These are phyloP conservation scores for Elsinoe australis DNA, from an alignment of 2,329 filamentous ascomycete genomes.

Conservation along the genomic window DNA sequence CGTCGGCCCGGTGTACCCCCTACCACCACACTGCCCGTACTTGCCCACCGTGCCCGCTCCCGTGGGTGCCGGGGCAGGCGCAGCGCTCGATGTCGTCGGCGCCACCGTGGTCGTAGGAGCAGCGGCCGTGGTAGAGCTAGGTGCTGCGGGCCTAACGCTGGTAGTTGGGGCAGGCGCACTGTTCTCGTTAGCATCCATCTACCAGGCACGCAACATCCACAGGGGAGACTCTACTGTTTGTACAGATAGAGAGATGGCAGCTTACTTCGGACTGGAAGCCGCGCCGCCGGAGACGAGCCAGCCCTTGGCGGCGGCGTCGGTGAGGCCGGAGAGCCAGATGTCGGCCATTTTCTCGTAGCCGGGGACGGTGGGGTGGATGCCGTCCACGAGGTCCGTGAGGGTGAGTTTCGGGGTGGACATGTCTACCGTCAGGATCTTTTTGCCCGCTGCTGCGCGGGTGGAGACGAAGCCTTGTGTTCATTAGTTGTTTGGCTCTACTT, in stretches of 20 bases:
- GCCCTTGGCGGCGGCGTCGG: neutral
- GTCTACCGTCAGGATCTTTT: conserved; percentile 7
- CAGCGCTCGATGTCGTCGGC: neutral
- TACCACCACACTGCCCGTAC: conserved; percentile 32
- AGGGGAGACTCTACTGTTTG: no score
- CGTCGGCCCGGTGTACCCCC: conserved; percentile 30
- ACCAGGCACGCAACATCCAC: no score
- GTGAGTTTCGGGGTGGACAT: conserved; percentile 8
- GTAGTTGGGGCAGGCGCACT: neutral
- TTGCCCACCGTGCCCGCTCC: conserved; percentile 20
- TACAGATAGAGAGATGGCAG: no score
- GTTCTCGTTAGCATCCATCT: neutral
- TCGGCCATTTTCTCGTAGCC: conserved; percentile 14
- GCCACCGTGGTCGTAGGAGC: neutral
- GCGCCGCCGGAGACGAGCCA: neutral
- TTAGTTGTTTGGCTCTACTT: no score
- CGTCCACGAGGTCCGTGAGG: conserved; percentile 9
- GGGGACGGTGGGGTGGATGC: conserved; percentile 7
- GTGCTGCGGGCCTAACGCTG: no score
- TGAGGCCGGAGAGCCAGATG: conserved; percentile 1
- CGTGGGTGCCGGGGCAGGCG: neutral
- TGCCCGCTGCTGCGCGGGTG: neutral
- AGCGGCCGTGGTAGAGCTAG: neutral
- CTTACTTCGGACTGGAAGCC: no score
- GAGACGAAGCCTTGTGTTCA: conserved; percentile 1